These are phyloP conservation scores for Cucurbita ficifolia DNA, from an alignment of 306 rosid genomes.

Conservation along the genomic window DNA sequence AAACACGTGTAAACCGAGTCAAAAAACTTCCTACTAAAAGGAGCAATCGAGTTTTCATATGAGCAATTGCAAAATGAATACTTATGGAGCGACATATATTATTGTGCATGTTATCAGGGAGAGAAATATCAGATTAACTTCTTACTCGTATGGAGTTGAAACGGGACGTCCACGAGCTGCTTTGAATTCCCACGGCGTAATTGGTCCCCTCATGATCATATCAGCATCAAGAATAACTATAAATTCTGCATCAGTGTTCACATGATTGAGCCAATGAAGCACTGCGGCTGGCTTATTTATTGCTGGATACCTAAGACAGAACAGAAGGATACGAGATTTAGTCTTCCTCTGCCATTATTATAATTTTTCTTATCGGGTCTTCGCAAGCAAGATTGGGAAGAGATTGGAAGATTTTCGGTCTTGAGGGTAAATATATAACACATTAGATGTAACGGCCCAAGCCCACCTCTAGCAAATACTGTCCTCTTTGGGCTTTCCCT, in stretches of 20 bases:
- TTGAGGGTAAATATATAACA: background rate
- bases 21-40: background rate
- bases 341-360: background rate
- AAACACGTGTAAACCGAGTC: constrained; percentile 8
- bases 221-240: constrained; percentile 98
- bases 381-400: background rate
- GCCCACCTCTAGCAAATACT: too few relatives aligned
- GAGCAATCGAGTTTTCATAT: background rate
- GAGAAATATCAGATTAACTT: background rate
- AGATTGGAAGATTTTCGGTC: background rate
- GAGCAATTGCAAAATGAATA: background rate
- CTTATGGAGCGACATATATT: background rate
- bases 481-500: too few relatives aligned
- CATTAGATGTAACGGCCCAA: background rate
- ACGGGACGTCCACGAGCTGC: constrained; percentile 82
- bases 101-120: background rate
- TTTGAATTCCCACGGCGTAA: constrained; percentile 96
- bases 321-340: background rate
- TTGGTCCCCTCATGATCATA: constrained; percentile 92
- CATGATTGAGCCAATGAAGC: constrained; percentile 98
- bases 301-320: constrained; percentile 80
- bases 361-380: background rate
- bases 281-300: constrained; percentile 97
- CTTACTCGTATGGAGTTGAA: constrained; percentile 98
- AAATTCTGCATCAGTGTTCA: constrained; percentile 65